These are phyloP conservation scores for Epichloe brachyelytri DNA, from an alignment of 2,329 filamentous ascomycete genomes.

Conservation along the genomic window DNA sequence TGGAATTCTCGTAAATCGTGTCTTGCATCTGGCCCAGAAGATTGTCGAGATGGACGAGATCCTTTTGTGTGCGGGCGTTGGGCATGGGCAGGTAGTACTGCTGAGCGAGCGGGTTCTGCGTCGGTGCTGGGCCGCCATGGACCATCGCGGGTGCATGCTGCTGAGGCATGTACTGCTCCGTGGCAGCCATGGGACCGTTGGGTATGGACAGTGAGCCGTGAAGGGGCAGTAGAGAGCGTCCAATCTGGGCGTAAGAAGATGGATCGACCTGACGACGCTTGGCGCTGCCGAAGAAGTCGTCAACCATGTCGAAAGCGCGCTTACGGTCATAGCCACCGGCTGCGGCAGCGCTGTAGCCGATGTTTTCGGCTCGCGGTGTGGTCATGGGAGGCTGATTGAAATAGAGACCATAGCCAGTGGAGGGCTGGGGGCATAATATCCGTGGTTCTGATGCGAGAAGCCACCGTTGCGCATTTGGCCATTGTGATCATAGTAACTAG, in stretches of 20 bases:
- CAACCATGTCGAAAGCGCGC: constrained; percentile 75
- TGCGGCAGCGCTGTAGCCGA: constrained; percentile 43
- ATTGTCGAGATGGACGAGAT: constrained; percentile 85
- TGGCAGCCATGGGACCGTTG: constrained; percentile 30
- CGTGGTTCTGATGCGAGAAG: constrained; percentile 42
- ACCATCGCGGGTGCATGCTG: constrained; percentile 29
- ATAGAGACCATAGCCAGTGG: constrained; percentile 59
- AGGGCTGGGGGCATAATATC: constrained; percentile 45
- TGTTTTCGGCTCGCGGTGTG: constrained; percentile 42
- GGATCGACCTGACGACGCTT: constrained; percentile 89
- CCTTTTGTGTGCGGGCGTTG: constrained; percentile 83
- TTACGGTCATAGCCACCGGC: constrained; percentile 56
- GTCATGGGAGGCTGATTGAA: constrained; percentile 54
- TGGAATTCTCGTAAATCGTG: constrained; percentile 88
- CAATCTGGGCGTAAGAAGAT: constrained; percentile 79
- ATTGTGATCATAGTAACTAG: constrained; percentile 53
- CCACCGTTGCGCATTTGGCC: constrained; percentile 47
- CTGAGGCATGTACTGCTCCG: constrained; percentile 42
- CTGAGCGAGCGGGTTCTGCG: constrained; percentile 46
- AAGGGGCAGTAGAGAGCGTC: constrained; percentile 72
- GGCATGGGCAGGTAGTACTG: constrained; percentile 82
- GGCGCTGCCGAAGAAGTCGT: constrained; percentile 86
- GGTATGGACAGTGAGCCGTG: constrained; percentile 58
- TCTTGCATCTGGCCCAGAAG: constrained; percentile 93
- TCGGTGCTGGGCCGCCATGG: constrained; percentile 42